These are phyloP conservation scores for Globisporangium carolinianum DNA, from an alignment of 352 stramenopile genomes.

Conservation along the genomic window DNA sequence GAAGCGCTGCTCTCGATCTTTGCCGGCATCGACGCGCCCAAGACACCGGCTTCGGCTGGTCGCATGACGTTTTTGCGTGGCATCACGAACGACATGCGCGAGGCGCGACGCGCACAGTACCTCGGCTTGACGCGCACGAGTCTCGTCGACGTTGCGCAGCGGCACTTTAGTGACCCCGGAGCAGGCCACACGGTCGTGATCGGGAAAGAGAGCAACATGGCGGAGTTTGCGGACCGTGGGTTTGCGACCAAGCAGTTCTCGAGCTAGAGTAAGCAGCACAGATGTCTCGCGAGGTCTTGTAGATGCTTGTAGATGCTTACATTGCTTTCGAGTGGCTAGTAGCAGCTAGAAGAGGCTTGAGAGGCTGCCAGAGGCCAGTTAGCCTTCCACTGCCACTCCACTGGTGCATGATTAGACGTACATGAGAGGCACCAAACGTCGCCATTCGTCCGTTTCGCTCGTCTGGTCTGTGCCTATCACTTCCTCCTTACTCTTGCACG, in stretches of 20 bases:
- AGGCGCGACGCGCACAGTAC: constrained; percentile 65
- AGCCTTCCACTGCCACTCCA: background rate
- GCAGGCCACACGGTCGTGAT: constrained; percentile 38
- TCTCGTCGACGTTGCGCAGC: constrained; percentile 46
- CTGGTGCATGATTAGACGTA: too few relatives aligned
- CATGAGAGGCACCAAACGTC: too few relatives aligned
- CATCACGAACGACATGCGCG: constrained; percentile 81
- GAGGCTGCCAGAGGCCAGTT: background rate
- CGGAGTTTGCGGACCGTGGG: constrained; percentile 34
- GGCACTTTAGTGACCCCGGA: constrained; percentile 27
- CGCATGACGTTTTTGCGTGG: constrained; percentile 71
- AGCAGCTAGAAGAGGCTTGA: background rate
- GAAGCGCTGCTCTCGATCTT: constrained; percentile 80
- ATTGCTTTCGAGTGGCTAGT: too few relatives aligned
- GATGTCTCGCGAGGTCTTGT: too few relatives aligned
- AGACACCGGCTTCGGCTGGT: constrained; percentile 68
- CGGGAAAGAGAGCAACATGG: constrained; percentile 44
- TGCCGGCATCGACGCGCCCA: constrained; percentile 63
- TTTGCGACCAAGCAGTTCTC: constrained; percentile 35
- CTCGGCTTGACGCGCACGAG: constrained; percentile 31
- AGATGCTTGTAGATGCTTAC: too few relatives aligned
- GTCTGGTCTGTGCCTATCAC: too few relatives aligned
- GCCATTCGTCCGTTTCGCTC: too few relatives aligned
- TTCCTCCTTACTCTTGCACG: too few relatives aligned
- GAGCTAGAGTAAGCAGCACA: constrained; percentile 4